These are phyloP conservation scores for Ascosphaera acerosa DNA, from an alignment of 2,329 filamentous ascomycete species.

Conservation along the genomic window DNA sequence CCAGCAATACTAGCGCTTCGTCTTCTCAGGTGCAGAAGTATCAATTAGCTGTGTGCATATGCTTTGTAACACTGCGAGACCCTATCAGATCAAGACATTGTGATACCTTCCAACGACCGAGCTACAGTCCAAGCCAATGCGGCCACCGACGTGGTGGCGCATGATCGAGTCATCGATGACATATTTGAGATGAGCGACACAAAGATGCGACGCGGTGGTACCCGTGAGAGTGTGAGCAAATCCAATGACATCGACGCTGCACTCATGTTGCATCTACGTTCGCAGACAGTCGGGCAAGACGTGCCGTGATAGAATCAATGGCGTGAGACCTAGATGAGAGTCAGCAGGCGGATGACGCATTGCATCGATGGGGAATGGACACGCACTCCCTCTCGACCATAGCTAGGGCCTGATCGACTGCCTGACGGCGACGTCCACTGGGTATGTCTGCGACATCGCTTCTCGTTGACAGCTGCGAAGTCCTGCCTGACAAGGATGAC, in stretches of 20 bases:
- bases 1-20: not conserved
- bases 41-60: not conserved
- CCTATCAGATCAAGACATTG: too few relatives aligned
- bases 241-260: not conserved
- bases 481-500: not conserved
- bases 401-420: slow-evolving; percentile 22
- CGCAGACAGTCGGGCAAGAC: slow-evolving; percentile 16
- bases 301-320: slow-evolving; percentile 19
- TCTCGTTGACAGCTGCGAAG: not conserved
- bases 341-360: not conserved
- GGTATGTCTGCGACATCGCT: too few relatives aligned
- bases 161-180: not conserved
- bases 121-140: too few relatives aligned
- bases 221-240: not conserved
- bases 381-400: slow-evolving; percentile 25
- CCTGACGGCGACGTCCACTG: too few relatives aligned
- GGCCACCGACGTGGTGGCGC: not conserved
- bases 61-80: too few relatives aligned
- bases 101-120: too few relatives aligned
- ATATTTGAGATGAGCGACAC: not conserved
- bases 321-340: slow-evolving; percentile 14
- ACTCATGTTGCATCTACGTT: slow-evolving; percentile 7
- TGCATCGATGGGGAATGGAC: not conserved
- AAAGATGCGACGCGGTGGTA: not conserved
- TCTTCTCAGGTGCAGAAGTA: not conserved